These are phyloP conservation scores for Wallacemonas rigidus DNA, from an alignment of 208 protist species.

Conservation along the genomic window DNA sequence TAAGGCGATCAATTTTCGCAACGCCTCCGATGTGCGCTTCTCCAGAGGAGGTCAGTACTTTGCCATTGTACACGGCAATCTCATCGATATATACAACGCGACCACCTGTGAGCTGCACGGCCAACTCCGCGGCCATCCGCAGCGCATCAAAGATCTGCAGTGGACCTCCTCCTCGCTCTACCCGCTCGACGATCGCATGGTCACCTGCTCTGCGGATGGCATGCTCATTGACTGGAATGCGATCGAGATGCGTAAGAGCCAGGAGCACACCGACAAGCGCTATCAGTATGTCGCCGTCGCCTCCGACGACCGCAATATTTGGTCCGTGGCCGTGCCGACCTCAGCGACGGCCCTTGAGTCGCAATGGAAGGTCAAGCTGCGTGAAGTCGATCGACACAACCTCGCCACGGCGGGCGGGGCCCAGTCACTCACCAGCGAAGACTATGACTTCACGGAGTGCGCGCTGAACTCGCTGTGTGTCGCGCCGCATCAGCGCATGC, in stretches of 20 bases:
- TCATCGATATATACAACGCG: conserved; percentile 93
- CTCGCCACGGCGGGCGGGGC: conserved; percentile 33
- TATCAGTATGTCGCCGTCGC: conserved; percentile 90
- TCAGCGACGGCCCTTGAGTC: conserved; percentile 63
- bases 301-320: conserved; percentile 86
- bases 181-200: conserved; percentile 90
- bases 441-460: conserved; percentile 84
- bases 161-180: conserved; percentile 85
- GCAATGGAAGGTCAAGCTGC: conserved; percentile 88
- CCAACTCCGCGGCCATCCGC: conserved; percentile 93
- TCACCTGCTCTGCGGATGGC: conserved; percentile 93
- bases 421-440: conserved; percentile 35
- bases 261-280: conserved; percentile 91
- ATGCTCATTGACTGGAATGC: conserved; percentile 95
- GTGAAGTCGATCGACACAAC: conserved; percentile 78
- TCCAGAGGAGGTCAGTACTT: conserved; percentile 94
- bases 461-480: conserved; percentile 71
- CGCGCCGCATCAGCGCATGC: conserved; percentile 85
- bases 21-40: conserved; percentile 89
- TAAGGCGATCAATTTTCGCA: conserved; percentile 88
- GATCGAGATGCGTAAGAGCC: conserved; percentile 79
- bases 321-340: conserved; percentile 85
- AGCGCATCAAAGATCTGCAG: conserved; percentile 85
- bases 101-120: conserved; percentile 92
- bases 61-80: conserved; percentile 91